Percentiles rank a stretch among this genome's conserved stretches.
Conservation (phyloP, 768 basidiomycete genomes). For the Termitomyces sp. region DNA sequence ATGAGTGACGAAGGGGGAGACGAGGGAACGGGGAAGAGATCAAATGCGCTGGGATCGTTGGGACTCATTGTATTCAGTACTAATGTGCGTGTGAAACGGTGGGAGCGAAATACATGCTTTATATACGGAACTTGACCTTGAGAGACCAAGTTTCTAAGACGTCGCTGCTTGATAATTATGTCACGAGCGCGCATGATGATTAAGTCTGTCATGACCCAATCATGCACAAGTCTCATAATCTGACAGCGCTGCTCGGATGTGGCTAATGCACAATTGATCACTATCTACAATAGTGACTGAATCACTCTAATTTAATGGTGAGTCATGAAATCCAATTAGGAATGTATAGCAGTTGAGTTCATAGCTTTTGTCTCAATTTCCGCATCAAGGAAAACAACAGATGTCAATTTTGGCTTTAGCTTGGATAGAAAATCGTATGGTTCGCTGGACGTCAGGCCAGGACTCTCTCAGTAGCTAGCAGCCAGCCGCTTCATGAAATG, state of each 20-base stretch:
- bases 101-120: background rate
- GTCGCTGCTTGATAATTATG: background rate
- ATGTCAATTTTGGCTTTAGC: no score
- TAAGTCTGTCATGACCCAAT: background rate
- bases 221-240: no score
- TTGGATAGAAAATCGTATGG: background rate
- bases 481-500: conserved; percentile 36
- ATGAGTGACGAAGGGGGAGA: conserved; percentile 19
- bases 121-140: background rate
- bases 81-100: background rate
- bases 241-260: no score
- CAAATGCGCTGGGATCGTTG: background rate
- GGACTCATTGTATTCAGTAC: background rate
- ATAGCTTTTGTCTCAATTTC: no score
- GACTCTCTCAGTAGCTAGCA: conserved; percentile 23
- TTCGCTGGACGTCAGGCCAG: background rate
- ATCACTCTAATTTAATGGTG: no score
- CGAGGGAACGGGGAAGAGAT: conserved; percentile 29
- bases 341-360: no score
- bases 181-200: background rate
- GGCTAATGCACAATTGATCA: no score
- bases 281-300: no score
- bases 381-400: background rate
- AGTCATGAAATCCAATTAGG: no score
- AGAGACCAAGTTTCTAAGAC: background rate